phyloP scores from a whole-genome alignment of 1,284 basidiomycete species.

The Golubevia sp. region DNA sequence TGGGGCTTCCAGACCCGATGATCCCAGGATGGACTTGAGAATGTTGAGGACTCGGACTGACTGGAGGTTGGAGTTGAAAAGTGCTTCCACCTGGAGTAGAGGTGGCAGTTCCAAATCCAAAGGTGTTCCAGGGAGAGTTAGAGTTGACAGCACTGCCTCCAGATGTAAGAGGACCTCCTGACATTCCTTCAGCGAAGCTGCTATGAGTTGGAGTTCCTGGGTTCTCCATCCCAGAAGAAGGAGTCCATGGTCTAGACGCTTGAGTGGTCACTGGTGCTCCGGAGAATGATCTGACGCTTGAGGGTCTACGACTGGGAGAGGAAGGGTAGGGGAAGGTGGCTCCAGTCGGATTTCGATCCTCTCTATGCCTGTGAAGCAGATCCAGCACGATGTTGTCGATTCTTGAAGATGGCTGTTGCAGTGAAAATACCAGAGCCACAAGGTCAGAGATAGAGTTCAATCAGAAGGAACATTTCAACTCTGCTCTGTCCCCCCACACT shows the following conservation, averaged over 20 bases:
- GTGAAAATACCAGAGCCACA: too few relatives aligned
- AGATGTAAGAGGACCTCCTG: not conserved
- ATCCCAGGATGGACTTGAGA: slow-evolving; percentile 31
- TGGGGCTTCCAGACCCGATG: slow-evolving; percentile 37
- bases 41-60: slow-evolving; percentile 10
- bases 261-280: not conserved
- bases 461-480: too few relatives aligned
- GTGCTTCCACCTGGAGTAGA: not conserved
- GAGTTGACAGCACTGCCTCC: not conserved
- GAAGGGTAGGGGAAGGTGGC: slow-evolving; percentile 18
- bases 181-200: not conserved
- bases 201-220: not conserved
- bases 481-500: too few relatives aligned
- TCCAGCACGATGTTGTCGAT: slow-evolving; percentile 44
- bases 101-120: not conserved
- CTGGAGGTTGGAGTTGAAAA: not conserved
- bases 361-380: slow-evolving; percentile 45
- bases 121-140: not conserved
- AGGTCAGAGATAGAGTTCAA: too few relatives aligned
- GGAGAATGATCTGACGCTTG: slow-evolving; percentile 33
- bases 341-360: slow-evolving; percentile 36
- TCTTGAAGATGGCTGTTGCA: slow-evolving; percentile 21
- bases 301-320: slow-evolving; percentile 31
- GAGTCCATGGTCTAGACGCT: slow-evolving; percentile 35
- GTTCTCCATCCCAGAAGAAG: slow-evolving; percentile 7